Percentiles rank a stretch among this genome's conserved stretches.
Evolutionary conservation across 352 stramenopile species (phyloP).

Genomic region (Pilasporangium apinafurcum): DNA sequence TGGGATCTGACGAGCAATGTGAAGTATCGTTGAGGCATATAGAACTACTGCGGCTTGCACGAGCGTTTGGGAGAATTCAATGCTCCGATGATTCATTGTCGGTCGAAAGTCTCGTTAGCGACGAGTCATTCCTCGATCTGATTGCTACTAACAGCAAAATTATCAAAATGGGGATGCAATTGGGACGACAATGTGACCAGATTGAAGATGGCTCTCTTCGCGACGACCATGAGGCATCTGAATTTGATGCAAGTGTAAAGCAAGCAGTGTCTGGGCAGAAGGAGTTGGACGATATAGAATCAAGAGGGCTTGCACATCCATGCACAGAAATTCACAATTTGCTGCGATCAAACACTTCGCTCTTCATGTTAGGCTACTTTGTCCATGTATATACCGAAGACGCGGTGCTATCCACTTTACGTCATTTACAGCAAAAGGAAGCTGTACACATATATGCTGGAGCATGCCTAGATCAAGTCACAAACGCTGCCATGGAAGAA

Average conservation of each 20-base stretch:
- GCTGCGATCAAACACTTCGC: conserved; percentile 13
- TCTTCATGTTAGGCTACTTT: conserved; percentile 35
- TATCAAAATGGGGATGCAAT: no score
- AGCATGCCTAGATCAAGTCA: conserved; percentile 29
- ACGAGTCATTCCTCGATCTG: conserved; percentile 24
- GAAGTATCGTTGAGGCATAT: conserved; percentile 9
- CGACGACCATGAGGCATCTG: no score
- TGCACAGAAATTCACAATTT: conserved; percentile 12
- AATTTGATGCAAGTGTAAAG: no score
- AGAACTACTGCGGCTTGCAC: conserved; percentile 3
- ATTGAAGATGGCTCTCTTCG: no score
- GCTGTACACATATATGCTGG: conserved; percentile 32
- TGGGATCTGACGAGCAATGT: not conserved
- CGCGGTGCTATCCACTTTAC: conserved; percentile 19
- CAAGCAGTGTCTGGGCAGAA: no score
- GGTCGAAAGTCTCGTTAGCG: conserved; percentile 10
- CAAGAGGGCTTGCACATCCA: conserved; percentile 12
- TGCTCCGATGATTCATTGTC: not conserved
- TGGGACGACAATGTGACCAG: no score
- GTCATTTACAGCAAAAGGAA: conserved; percentile 35
- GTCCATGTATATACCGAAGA: conserved; percentile 42
- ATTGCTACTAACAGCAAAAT: conserved; percentile 22
- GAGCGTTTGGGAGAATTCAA: not conserved
- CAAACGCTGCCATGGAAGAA: no score
- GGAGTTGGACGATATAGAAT: conserved; percentile 16